phyloP scores from a whole-genome alignment of 768 basidiomycete species.

The Suillus brevipes region DNA sequence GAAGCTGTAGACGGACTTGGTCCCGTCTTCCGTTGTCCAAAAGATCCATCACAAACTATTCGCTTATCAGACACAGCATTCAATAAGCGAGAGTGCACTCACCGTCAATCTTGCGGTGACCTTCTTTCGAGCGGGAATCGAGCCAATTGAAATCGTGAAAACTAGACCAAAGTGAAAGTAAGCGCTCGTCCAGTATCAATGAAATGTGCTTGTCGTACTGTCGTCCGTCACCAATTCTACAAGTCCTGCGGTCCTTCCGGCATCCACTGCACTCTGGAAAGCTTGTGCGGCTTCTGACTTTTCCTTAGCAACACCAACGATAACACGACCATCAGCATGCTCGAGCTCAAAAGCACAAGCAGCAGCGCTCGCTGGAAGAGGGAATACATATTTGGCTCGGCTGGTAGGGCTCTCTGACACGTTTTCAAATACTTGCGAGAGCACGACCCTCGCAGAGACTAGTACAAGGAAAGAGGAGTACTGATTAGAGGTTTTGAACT shows the following conservation, averaged over 20 bases:
- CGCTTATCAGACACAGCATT: background rate
- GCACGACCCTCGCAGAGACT: slow-evolving; percentile 47
- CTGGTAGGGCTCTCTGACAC: slow-evolving; percentile 36
- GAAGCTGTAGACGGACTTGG: slow-evolving; percentile 55
- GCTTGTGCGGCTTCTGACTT: slow-evolving; percentile 42
- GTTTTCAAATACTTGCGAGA: slow-evolving; percentile 45
- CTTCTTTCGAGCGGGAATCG: slow-evolving; percentile 43
- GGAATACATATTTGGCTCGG: slow-evolving; percentile 57
- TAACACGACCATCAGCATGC: slow-evolving; percentile 41
- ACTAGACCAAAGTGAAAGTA: slow-evolving; percentile 32
- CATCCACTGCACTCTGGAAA: slow-evolving; percentile 40
- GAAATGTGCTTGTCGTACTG: slow-evolving; percentile 35
- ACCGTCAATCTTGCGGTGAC: slow-evolving; percentile 47
- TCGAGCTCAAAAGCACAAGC: slow-evolving; percentile 56
- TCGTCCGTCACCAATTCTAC: slow-evolving; percentile 53
- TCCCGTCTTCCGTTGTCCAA: slow-evolving; percentile 49
- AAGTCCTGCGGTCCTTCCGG: slow-evolving; percentile 45
- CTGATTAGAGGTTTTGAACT: slow-evolving; percentile 1
- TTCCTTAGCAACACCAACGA: slow-evolving; percentile 51
- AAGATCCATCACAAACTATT: slow-evolving; percentile 54
- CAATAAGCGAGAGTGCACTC: slow-evolving; percentile 14
- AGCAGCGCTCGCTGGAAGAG: slow-evolving; percentile 54
- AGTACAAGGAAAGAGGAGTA: slow-evolving; percentile 5
- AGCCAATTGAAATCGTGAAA: slow-evolving; percentile 59
- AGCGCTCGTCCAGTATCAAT: background rate